Percentiles rank a stretch among this genome's conserved stretches.
These are phyloP conservation scores for Sanguinoderma infundibulare DNA, from an alignment of 1,284 basidiomycete species.

Conservation along the genomic window DNA sequence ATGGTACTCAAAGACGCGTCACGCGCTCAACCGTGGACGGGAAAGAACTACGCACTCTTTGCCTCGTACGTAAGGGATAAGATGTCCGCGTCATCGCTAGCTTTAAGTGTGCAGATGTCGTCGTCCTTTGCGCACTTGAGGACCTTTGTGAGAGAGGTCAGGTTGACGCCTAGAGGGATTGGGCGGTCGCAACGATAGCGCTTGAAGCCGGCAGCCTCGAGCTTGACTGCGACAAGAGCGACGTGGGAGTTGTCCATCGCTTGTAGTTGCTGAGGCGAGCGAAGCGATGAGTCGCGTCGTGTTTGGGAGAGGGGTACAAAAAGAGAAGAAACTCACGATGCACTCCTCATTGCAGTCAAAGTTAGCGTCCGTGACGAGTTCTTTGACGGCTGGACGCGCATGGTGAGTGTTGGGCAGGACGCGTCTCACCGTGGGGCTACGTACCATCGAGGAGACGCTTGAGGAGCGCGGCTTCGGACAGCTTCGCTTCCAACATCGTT, in stretches of 20 bases:
- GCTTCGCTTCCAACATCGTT: slow-evolving; percentile 91
- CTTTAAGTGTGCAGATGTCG: slow-evolving; percentile 92
- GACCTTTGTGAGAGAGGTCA: slow-evolving; percentile 92
- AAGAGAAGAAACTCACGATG: slow-evolving; percentile 61
- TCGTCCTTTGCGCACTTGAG: slow-evolving; percentile 98
- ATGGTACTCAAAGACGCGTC: neutral
- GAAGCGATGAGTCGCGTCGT: neutral
- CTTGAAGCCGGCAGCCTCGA: slow-evolving; percentile 82
- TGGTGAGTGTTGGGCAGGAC: slow-evolving; percentile 7
- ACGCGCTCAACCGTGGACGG: neutral
- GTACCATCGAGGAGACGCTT: slow-evolving; percentile 89
- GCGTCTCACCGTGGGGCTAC: slow-evolving; percentile 30
- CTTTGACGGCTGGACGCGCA: slow-evolving; percentile 82
- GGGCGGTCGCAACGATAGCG: slow-evolving; percentile 95
- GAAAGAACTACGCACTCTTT: slow-evolving; percentile 64
- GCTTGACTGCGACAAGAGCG: slow-evolving; percentile 88
- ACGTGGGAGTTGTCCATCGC: slow-evolving; percentile 99
- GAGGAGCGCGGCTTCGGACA: slow-evolving; percentile 81
- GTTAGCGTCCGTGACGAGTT: slow-evolving; percentile 97
- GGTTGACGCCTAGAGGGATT: slow-evolving; percentile 92
- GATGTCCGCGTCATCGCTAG: slow-evolving; percentile 90
- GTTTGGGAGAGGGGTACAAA: neutral
- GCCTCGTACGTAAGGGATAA: slow-evolving; percentile 93
- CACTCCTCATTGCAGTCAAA: slow-evolving; percentile 98
- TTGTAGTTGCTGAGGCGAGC: slow-evolving; percentile 60